These are phyloP conservation scores for Diplodia sapinea DNA, from an alignment of 2,329 filamentous ascomycete genomes.

Conservation along the genomic window DNA sequence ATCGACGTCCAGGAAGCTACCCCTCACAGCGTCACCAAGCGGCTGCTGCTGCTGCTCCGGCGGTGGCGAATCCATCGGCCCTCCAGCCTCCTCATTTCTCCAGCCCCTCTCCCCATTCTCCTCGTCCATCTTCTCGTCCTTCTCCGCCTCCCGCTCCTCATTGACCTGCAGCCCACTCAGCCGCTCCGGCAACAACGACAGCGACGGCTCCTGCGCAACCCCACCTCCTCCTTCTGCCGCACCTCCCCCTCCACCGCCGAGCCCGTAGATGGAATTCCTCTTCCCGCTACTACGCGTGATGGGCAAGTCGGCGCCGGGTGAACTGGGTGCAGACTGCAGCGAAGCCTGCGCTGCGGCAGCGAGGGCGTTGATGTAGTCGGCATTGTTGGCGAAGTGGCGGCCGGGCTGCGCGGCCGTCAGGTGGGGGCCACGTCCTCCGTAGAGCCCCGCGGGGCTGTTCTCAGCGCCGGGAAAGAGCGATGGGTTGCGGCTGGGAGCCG, in stretches of 20 bases:
- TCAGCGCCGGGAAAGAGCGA: slow-evolving; percentile 14
- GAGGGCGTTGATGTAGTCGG: slow-evolving; percentile 20
- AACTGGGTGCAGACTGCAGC: slow-evolving; percentile 13
- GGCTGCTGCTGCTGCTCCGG: background rate
- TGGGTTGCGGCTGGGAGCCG: slow-evolving; percentile 15
- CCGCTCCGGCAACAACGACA: background rate
- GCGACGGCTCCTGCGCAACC: background rate
- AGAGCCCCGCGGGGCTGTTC: background rate
- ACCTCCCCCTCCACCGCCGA: background rate
- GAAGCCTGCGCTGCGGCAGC: slow-evolving; percentile 26
- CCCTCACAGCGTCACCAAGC: background rate
- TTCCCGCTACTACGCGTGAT: slow-evolving; percentile 8
- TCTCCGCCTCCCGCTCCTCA: background rate
- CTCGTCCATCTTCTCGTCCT: background rate
- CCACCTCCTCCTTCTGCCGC: background rate
- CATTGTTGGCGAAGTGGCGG: slow-evolving; percentile 1
- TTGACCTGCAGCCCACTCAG: background rate
- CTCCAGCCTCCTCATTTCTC: background rate
- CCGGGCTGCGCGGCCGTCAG: background rate
- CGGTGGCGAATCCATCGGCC: background rate
- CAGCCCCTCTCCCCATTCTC: background rate
- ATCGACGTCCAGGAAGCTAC: slow-evolving; percentile 19
- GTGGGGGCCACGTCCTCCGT: background rate
- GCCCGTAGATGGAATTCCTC: background rate
- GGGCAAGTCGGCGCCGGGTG: slow-evolving; percentile 13